Conservation (phyloP, 352 stramenopile species). For the Aphanomyces stellatus region DNA sequence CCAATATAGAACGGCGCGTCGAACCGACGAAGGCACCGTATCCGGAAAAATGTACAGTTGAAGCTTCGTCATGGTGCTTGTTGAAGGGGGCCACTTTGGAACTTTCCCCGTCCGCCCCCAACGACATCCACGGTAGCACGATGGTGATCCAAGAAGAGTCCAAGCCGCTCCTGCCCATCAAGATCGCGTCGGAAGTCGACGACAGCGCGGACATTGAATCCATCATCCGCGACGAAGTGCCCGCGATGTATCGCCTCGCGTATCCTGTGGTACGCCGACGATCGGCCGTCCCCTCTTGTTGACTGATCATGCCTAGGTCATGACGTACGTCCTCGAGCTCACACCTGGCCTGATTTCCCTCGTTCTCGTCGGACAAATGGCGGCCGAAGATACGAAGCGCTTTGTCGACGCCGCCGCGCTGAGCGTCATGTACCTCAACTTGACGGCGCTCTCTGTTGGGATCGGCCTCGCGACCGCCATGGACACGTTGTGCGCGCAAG, state of each 20-base stretch:
- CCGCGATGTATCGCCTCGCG: conserved; percentile 11
- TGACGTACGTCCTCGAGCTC: conserved; percentile 32
- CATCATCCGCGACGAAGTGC: conserved; percentile 9
- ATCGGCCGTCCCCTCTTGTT: background rate
- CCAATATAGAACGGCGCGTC: too few relatives aligned
- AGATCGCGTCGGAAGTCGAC: background rate
- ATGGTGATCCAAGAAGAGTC: conserved; percentile 18
- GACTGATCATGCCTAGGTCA: background rate
- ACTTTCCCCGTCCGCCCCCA: background rate
- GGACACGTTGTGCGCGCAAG: conserved; percentile 82
- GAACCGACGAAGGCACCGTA: too few relatives aligned
- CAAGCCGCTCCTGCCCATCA: conserved; percentile 6
- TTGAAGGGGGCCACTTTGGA: conserved; percentile 3
- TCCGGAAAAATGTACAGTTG: background rate
- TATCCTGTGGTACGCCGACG: conserved; percentile 14
- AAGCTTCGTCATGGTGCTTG: background rate
- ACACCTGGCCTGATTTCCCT: conserved; percentile 46
- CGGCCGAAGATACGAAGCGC: conserved; percentile 46
- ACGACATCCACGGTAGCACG: background rate
- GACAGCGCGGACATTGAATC: background rate
- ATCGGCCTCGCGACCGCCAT: conserved; percentile 80
- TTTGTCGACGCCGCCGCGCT: conserved; percentile 53
- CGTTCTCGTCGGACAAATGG: conserved; percentile 52
- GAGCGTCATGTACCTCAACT: conserved; percentile 74
- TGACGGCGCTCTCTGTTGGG: conserved; percentile 74